Conservation (phyloP, 1,284 basidiomycete genomes). For the Fomitopsis schrenkii region DNA sequence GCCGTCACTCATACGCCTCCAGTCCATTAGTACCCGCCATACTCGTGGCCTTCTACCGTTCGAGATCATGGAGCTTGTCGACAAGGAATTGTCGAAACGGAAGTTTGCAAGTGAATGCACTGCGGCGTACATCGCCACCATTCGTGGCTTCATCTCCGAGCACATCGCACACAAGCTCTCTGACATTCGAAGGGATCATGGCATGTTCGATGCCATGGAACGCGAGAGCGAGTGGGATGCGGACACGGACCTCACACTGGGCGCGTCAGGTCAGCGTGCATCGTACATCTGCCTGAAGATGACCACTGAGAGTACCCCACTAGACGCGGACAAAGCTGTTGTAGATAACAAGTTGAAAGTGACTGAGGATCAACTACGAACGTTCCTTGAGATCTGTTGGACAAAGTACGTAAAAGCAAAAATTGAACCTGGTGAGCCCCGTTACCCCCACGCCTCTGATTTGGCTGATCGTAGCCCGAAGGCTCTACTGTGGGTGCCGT, state of each 20-base stretch:
- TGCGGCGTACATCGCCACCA: conserved; percentile 71
- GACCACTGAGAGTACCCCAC: not conserved
- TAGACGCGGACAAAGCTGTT: conserved; percentile 62
- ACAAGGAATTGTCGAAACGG: conserved; percentile 56
- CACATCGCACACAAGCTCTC: conserved; percentile 71
- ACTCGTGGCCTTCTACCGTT: conserved; percentile 79
- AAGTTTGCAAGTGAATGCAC: conserved; percentile 73
- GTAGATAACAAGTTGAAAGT: conserved; percentile 92
- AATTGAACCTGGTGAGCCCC: conserved; percentile 79
- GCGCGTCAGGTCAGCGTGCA: conserved; percentile 56
- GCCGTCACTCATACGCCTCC: not conserved
- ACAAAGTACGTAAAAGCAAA: conserved; percentile 90
- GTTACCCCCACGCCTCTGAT: not conserved
- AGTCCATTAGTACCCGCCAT: conserved; percentile 61
- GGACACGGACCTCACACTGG: conserved; percentile 74
- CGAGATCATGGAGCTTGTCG: conserved; percentile 78
- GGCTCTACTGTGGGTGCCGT: conserved; percentile 98
- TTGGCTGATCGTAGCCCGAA: conserved; percentile 22
- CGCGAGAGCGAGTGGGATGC: conserved; percentile 76
- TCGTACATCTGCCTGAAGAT: not conserved
- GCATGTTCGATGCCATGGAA: conserved; percentile 83
- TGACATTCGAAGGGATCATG: conserved; percentile 66
- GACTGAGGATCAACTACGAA: conserved; percentile 74
- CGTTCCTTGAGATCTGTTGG: conserved; percentile 88
- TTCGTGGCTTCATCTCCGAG: conserved; percentile 72